Evolutionary conservation across 139 green algal species (phyloP).

Genomic region (Tetradesmus lagerheimii): DNA sequence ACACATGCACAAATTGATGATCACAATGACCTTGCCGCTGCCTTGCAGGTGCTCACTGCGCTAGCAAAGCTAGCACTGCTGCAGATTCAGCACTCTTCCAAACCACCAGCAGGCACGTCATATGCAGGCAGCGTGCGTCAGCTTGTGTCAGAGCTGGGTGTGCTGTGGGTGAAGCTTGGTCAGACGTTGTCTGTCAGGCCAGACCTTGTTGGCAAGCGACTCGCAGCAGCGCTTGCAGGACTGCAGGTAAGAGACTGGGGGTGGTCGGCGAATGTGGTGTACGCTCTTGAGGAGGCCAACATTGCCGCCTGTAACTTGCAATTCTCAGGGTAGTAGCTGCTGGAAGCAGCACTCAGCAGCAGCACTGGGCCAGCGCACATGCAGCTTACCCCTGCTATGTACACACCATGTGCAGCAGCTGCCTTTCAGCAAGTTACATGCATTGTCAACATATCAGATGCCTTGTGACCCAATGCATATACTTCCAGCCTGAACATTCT

Average conservation of each 20-base stretch:
- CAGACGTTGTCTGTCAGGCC: constrained; percentile 49
- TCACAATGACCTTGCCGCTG: background rate
- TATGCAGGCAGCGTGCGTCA: background rate
- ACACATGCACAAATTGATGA: no score
- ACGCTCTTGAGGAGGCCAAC: no score
- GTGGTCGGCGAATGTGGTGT: background rate
- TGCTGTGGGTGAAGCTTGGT: constrained; percentile 49
- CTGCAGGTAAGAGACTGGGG: constrained; percentile 33
- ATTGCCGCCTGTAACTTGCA: no score
- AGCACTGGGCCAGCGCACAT: background rate
- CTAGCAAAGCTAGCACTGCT: background rate
- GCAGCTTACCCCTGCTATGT: background rate
- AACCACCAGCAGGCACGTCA: background rate
- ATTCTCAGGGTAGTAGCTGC: no score
- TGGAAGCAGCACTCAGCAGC: background rate
- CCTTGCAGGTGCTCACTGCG: background rate
- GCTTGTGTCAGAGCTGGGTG: constrained; percentile 31
- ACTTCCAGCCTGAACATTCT: no score
- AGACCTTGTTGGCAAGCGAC: constrained; percentile 31
- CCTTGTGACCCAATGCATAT: no score
- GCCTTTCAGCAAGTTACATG: background rate
- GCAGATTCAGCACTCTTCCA: background rate
- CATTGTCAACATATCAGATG: no score
- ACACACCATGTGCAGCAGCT: background rate
- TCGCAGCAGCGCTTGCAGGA: constrained; percentile 16